phyloP scores from a whole-genome alignment of 768 basidiomycete species.

The Mycena galopus region DNA sequence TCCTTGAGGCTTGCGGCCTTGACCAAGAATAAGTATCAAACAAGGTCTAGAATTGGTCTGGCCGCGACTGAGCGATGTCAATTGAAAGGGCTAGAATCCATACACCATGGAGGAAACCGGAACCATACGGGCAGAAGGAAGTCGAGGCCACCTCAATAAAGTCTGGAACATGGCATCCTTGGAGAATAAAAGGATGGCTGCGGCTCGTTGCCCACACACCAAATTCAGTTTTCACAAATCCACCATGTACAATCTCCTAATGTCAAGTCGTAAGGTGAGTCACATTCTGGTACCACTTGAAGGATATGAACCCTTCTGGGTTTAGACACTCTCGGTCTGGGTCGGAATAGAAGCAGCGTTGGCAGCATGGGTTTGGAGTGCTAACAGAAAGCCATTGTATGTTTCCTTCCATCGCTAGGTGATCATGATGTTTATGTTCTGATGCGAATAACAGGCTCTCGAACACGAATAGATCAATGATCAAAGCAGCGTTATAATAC shows the following conservation, averaged over 20 bases:
- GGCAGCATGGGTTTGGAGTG: conserved; percentile 9
- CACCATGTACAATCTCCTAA: conserved; percentile 23
- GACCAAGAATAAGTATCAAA: too few species aligned
- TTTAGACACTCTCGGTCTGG: conserved; percentile 22
- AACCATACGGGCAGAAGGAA: background rate
- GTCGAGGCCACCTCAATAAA: background rate
- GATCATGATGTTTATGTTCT: background rate
- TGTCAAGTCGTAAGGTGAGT: conserved; percentile 16
- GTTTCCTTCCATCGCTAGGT: too few species aligned
- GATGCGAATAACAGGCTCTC: background rate
- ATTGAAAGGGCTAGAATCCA: background rate
- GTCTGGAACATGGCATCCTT: conserved; percentile 15
- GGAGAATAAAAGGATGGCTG: conserved; percentile 17
- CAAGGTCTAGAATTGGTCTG: conserved; percentile 18
- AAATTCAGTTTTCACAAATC: background rate
- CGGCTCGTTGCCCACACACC: too few species aligned
- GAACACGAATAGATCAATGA: background rate
- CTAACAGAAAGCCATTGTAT: conserved; percentile 12
- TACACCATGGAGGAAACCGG: background rate
- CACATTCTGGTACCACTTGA: background rate
- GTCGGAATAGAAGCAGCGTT: conserved; percentile 2
- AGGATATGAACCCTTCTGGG: background rate
- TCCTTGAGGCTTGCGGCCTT: too few species aligned
- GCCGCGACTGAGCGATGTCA: conserved; percentile 2
- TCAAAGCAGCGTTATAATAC: too few species aligned